phyloP scores from a whole-genome alignment of 305 asterid genomes.

The Solanum hybrid region DNA sequence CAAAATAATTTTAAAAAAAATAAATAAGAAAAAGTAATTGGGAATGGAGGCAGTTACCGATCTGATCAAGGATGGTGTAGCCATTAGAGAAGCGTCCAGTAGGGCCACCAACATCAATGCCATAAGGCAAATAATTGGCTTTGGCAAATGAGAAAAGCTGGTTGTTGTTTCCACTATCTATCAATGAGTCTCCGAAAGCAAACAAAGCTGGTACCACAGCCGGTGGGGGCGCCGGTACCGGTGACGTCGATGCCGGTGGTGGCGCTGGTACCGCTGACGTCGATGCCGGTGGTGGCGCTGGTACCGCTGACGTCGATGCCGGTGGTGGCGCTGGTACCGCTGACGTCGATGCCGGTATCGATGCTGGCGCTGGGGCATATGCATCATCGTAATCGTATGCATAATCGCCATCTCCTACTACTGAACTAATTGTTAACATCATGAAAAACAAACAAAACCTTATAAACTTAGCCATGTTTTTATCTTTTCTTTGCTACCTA shows the following conservation, averaged over 20 bases:
- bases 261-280: conserved; percentile 20
- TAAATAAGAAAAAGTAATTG: background rate
- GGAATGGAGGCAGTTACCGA: conserved; percentile 10
- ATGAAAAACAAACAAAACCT: background rate
- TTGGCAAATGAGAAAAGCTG: conserved; percentile 24
- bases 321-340: conserved; percentile 18
- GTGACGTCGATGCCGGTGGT: background rate
- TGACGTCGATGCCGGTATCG: background rate
- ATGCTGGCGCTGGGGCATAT: background rate
- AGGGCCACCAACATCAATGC: conserved; percentile 33
- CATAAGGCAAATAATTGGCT: conserved; percentile 36
- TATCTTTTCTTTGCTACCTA: background rate
- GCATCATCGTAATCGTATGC: background rate
- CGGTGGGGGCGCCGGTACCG: conserved; percentile 18
- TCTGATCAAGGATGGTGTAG: conserved; percentile 28
- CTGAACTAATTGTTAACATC: background rate
- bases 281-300: conserved; percentile 9
- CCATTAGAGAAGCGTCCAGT: conserved; percentile 36
- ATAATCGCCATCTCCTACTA: background rate
- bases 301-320: conserved; percentile 11
- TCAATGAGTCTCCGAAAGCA: conserved; percentile 26
- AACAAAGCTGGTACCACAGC: conserved; percentile 31
- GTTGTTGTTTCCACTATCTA: conserved; percentile 34
- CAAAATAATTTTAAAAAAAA: background rate
- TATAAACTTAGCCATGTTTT: background rate